Conservation (phyloP, 75 land plant genomes). For the Chamaecyparis obtusa region DNA sequence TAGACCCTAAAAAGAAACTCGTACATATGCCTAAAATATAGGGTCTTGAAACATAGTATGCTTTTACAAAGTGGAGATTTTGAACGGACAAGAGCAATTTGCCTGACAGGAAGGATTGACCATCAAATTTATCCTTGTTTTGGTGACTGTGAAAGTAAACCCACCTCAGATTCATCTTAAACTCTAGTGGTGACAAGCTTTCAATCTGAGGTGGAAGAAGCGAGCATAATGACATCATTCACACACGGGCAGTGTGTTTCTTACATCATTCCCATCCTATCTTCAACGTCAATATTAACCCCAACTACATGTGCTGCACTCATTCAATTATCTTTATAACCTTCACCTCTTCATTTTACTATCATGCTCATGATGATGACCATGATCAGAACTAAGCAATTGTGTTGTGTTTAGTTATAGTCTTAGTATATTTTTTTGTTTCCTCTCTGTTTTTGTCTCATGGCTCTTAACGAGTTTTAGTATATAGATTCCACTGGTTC, state of each 20-base stretch:
- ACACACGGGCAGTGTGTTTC: slow-evolving; percentile 7
- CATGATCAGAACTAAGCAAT: not conserved
- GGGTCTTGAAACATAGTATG: too few species aligned
- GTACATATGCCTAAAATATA: too few species aligned
- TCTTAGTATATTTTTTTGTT: not conserved
- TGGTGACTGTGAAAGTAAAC: not conserved
- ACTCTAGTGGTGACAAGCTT: not conserved
- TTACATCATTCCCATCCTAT: slow-evolving; percentile 13
- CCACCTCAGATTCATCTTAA: not conserved
- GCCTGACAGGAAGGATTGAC: too few species aligned
- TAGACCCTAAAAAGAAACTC: too few species aligned
- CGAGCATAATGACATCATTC: not conserved
- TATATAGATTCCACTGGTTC: not conserved
- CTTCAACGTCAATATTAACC: slow-evolving; percentile 9
- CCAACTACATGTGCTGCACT: slow-evolving; percentile 4
- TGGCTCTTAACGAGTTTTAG: not conserved
- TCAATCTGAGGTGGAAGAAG: not conserved
- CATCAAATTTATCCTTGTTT: too few species aligned
- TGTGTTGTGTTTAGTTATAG: not conserved
- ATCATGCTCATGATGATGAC: not conserved
- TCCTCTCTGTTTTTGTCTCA: not conserved
- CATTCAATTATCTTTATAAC: slow-evolving; percentile 12
- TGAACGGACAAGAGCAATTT: too few species aligned
- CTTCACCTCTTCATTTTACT: slow-evolving; percentile 8
- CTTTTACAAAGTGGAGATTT: too few species aligned